These are phyloP conservation scores for Aspergillus pseudoviridinutans DNA, from an alignment of 2,329 filamentous ascomycete species.

Conservation along the genomic window DNA sequence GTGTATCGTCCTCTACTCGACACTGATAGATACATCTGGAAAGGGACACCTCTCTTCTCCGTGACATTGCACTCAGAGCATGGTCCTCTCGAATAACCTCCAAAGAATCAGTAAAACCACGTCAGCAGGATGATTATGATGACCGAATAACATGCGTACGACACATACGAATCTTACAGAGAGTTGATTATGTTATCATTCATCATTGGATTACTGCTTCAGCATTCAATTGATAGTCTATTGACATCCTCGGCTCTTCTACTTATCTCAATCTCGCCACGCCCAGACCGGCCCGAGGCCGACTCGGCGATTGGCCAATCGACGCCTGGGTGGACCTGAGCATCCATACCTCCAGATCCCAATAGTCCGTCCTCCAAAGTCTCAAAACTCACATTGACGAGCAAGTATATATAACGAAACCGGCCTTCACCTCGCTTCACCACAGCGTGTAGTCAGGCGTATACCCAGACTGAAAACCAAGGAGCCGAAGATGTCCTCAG, in stretches of 20 bases:
- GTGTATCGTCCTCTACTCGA: neutral
- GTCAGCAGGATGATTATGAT: neutral
- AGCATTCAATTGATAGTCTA: neutral
- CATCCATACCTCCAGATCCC: neutral
- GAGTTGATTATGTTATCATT: neutral
- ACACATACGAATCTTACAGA: neutral
- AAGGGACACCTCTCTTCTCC: neutral
- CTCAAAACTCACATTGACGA: neutral
- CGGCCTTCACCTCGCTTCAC: neutral
- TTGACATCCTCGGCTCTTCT: constrained; percentile 1
- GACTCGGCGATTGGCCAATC: neutral
- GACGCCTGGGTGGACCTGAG: neutral
- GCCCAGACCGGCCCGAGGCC: neutral
- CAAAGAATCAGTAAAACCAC: neutral
- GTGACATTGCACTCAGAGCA: neutral
- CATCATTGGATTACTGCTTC: neutral
- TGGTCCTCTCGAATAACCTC: neutral
- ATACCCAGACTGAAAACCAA: neutral
- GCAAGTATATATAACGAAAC: neutral
- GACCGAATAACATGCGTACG: neutral
- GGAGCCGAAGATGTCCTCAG: constrained; percentile 2
- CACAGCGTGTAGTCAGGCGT: neutral
- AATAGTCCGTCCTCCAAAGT: neutral
- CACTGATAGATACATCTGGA: neutral
- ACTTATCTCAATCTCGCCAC: neutral